These are phyloP conservation scores for Cordyceps farinosa DNA, from an alignment of 2,329 filamentous ascomycete species.

Conservation along the genomic window DNA sequence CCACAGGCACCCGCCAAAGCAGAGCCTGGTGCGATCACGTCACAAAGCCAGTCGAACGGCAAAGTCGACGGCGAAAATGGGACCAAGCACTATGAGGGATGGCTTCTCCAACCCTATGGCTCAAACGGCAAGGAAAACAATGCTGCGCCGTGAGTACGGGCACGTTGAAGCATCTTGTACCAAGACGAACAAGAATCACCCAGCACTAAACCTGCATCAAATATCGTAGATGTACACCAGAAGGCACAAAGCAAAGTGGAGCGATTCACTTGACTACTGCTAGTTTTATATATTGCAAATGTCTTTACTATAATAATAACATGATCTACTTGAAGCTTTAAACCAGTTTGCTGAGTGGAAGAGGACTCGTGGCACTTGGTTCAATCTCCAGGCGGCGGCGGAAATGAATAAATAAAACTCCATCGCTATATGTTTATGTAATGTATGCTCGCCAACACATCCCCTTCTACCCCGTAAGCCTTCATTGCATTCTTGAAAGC, in stretches of 20 bases:
- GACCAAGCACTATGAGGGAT: constrained; percentile 35
- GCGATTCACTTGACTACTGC: not conserved
- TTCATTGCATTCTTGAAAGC: not conserved
- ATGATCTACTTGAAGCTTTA: not conserved
- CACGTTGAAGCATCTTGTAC: constrained; percentile 5
- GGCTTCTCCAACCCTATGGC: constrained; percentile 37
- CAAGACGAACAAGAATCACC: not conserved
- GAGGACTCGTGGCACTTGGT: not conserved
- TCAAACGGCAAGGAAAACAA: constrained; percentile 23
- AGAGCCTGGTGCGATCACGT: constrained; percentile 24
- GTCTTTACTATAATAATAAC: not conserved
- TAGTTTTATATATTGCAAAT: not conserved
- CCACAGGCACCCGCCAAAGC: constrained; percentile 34
- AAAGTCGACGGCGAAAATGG: constrained; percentile 3
- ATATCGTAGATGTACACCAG: not conserved
- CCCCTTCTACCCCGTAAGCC: too few species aligned
- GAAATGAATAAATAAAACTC: constrained; percentile 14
- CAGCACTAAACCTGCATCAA: not conserved
- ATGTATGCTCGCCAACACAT: not conserved
- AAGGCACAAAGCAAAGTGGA: not conserved
- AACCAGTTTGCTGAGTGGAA: not conserved
- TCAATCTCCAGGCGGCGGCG: not conserved
- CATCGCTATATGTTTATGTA: constrained; percentile 16
- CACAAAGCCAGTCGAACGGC: not conserved
- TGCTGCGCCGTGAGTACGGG: constrained; percentile 11